Evolutionary conservation across 2,329 filamentous ascomycete species (phyloP), one percentile per base, ranked within the genome.

Genomic region (Colletotrichum siamense): DNA sequence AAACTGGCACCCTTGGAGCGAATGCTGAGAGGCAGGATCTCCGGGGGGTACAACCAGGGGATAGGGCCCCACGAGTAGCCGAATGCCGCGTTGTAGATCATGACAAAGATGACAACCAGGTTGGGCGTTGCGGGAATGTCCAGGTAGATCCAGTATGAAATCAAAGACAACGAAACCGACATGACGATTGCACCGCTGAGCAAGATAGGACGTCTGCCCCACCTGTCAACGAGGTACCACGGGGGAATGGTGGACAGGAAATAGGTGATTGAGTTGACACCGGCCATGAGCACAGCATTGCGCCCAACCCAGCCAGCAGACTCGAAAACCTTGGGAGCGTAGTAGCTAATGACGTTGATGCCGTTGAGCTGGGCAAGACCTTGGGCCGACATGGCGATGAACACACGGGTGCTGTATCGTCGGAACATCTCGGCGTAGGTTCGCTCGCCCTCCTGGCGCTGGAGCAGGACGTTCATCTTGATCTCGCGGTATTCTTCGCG

Each of bases 291-390:
- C 78, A 99, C 95, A 7, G 97, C 97, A 75, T 95, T 91, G 79
- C 96, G 95, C 32, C 96, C 97, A 71, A 92, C 87, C 97, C 96
- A 99, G n/a, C 97, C 96, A 49, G 97, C 97, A 76, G 96, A 96
- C 86, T 98, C 96, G 81, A 99, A 99, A 18, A 99, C 96, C 72
- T 98, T 92, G 0, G 97, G 97, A 1, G 97, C 97, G 83, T 99
- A 99, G 89, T 99, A 99, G 2, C 96, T 99, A 78, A 99, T 99
- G 83, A 99, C 97, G 86, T 99, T 99, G 88, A 99, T 99, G 79
- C 97, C 97, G 87, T 99, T 99, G 70, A 99, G 92, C 86, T 99
- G 97, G 32, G 97, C 97, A 79, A 99, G 92, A 8, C 94, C 96
- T 85, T 99, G 97, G 6, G 97, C 97, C 39, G 96, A 99, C 97